phyloP scores from a whole-genome alignment of 2,329 filamentous ascomycete genomes.

The Ceratocystis smalleyi region DNA sequence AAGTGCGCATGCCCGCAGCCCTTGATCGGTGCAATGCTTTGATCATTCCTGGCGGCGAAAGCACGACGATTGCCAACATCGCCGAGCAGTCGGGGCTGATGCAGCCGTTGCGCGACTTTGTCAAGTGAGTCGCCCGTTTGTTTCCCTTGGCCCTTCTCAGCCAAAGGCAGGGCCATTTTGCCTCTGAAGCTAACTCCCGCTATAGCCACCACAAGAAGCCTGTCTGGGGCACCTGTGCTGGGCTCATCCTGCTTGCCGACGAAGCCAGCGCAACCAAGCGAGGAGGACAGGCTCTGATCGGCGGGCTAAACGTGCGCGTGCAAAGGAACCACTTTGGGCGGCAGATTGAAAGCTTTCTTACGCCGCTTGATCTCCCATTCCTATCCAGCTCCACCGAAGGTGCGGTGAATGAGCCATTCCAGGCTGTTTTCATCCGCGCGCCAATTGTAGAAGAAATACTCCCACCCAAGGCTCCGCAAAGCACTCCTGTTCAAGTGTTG shows the following conservation, averaged over 20 bases:
- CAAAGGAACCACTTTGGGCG: constrained; percentile 91
- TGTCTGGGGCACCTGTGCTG: constrained; percentile 92
- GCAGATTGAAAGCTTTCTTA: constrained; percentile 82
- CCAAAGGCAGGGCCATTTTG: not conserved
- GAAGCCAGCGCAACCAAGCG: constrained; percentile 77
- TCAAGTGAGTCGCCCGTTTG: constrained; percentile 48
- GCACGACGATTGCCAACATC: constrained; percentile 81
- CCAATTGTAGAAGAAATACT: constrained; percentile 81
- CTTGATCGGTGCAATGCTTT: constrained; percentile 63
- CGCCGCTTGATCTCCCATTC: constrained; percentile 57
- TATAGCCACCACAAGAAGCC: constrained; percentile 57
- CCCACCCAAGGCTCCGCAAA: constrained; percentile 22
- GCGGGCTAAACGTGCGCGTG: constrained; percentile 77
- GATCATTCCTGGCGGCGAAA: constrained; percentile 86
- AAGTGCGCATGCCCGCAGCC: constrained; percentile 63
- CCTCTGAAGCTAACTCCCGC: not conserved
- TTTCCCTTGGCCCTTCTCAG: not conserved
- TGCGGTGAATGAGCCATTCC: constrained; percentile 34
- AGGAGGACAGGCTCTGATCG: constrained; percentile 83
- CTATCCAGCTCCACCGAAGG: constrained; percentile 26
- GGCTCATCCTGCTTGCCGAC: constrained; percentile 78
- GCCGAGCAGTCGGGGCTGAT: constrained; percentile 67
- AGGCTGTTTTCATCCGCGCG: constrained; percentile 82
- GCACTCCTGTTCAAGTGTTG: constrained; percentile 33
- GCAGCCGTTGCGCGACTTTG: constrained; percentile 73